Evolutionary conservation across 495 filamentous ascomycete genomes (phyloP).

Genomic region (Talaromyces wortmannii): DNA sequence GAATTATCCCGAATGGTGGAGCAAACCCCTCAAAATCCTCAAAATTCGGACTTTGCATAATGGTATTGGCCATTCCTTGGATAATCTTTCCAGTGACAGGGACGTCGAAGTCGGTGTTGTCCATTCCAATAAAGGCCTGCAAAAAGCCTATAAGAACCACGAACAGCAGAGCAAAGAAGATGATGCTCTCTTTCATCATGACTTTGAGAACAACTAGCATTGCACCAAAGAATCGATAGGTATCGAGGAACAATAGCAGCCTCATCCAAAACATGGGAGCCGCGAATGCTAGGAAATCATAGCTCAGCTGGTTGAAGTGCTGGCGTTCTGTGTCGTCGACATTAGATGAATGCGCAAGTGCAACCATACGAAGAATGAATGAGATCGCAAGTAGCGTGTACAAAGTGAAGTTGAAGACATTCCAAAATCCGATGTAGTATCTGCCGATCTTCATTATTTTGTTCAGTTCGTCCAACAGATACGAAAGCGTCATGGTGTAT

Average conservation of each 20-base stretch:
- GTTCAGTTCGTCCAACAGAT: constrained; percentile 74
- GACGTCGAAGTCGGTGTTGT: constrained; percentile 65
- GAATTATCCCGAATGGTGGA: constrained; percentile 75
- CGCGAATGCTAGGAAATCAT: constrained; percentile 86
- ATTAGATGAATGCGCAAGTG: constrained; percentile 52
- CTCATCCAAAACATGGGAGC: constrained; percentile 98
- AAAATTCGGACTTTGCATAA: constrained; percentile 90
- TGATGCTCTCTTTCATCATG: constrained; percentile 98
- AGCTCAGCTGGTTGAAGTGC: constrained; percentile 70
- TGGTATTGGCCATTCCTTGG: constrained; percentile 80
- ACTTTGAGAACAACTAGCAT: constrained; percentile 97
- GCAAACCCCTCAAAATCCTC: constrained; percentile 74
- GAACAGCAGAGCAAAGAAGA: constrained; percentile 91
- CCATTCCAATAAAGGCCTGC: constrained; percentile 92
- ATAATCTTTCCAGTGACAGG: constrained; percentile 66
- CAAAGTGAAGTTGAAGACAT: constrained; percentile 79
- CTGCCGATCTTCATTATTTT: constrained; percentile 92
- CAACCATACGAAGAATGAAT: constrained; percentile 70
- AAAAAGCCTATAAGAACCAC: constrained; percentile 87
- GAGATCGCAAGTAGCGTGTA: constrained; percentile 72
- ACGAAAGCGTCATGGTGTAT: constrained; percentile 89
- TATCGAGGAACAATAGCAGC: constrained; percentile 87
- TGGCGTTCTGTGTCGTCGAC: constrained; percentile 46
- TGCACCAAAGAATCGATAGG: constrained; percentile 90
- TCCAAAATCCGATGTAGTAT: constrained; percentile 91